Percentiles rank a stretch among this genome's conserved stretches.
These are phyloP conservation scores for Neopestalotiopsis clavispora DNA, from an alignment of 2,329 filamentous ascomycete genomes.

Conservation along the genomic window DNA sequence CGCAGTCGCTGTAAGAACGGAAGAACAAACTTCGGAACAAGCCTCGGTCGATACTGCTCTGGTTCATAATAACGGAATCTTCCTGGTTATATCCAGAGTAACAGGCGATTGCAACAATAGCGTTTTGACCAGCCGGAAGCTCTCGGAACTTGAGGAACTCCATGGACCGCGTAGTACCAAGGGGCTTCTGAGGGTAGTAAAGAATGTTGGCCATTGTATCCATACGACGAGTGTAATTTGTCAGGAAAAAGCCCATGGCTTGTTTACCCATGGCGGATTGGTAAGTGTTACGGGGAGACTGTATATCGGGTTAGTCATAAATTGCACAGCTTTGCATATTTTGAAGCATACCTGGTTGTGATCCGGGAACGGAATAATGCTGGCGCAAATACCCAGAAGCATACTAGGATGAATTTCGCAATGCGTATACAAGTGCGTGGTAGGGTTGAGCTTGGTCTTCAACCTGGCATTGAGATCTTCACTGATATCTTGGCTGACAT, in stretches of 20 bases:
- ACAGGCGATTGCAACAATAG: constrained; percentile 95
- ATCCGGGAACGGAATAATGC: constrained; percentile 99
- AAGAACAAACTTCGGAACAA: constrained; percentile 98
- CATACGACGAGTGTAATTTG: constrained; percentile 96
- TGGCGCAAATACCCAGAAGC: constrained; percentile 97
- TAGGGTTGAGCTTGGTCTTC: constrained; percentile 85
- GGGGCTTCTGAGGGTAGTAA: constrained; percentile 97
- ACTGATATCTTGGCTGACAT: constrained; percentile 63
- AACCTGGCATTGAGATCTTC: constrained; percentile 82
- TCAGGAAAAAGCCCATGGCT: constrained; percentile 98
- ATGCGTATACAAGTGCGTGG: constrained; percentile 92
- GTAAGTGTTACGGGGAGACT: constrained; percentile 98
- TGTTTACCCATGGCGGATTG: constrained; percentile 99
- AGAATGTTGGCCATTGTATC: constrained; percentile 99
- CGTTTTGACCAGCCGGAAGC: constrained; percentile 94
- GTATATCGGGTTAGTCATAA: constrained; percentile 36
- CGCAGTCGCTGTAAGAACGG: constrained; percentile 94
- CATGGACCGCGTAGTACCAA: constrained; percentile 96
- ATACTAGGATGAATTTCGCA: constrained; percentile 99
- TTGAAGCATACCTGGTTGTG: constrained; percentile 77
- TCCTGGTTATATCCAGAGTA: constrained; percentile 99
- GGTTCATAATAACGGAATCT: constrained; percentile 99
- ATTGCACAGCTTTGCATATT: neutral
- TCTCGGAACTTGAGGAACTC: constrained; percentile 98
- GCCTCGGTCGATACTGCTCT: constrained; percentile 97